Base-by-base conservation (phyloP, 1,284 basidiomycete genomes). In the Flammula alnicola region DNA sequence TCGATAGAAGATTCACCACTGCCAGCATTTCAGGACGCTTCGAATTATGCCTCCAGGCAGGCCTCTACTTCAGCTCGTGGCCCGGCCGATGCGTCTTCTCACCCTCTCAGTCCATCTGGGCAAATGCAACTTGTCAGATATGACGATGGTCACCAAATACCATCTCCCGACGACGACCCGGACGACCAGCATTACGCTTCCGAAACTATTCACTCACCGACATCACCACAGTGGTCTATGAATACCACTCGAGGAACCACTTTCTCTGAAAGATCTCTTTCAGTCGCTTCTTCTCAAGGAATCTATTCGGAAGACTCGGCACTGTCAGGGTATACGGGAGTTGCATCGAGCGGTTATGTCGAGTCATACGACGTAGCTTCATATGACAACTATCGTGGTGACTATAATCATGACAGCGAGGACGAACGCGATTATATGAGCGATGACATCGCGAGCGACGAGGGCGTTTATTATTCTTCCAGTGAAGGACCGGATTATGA, bases 381-480 rank as follows among this genome's bases (percentile, higher is more conserved):
- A 16, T 32, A 47, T 38, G 47, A 43, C 1, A 42, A 40, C 11
- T 50, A 50, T 11, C 44, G 51, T 26, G 25, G 31, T 11, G 27
- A 31, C 23, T 51, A 51, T 36, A 36, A 53, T 47, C 36, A 22
- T 32, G 45, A 44, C 22, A 45, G 40, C 27, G 49, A 52, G 32
- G 51, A 50, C 16, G 52, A 47, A 29, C 41, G 47, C 10, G 55
- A 52, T 16, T 55, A 52, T 35, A 57, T 57, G 55, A 57, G 57
- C 44, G 56, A 57, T 22, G 60, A 52, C n/a, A 43, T 55, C 22
- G 58, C 51, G 4, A 57, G 57, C 35, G 52, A 58, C 37, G 56
- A 60, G 23, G 50, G 53, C 12, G 55, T 49, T 22, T 58, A 57
- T 52, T 52, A 57, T 37, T 57, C 46, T 20, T 52, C 54, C 10